These are phyloP conservation scores for Neurospora sublineolata DNA, from an alignment of 495 filamentous ascomycete genomes.

Conservation along the genomic window DNA sequence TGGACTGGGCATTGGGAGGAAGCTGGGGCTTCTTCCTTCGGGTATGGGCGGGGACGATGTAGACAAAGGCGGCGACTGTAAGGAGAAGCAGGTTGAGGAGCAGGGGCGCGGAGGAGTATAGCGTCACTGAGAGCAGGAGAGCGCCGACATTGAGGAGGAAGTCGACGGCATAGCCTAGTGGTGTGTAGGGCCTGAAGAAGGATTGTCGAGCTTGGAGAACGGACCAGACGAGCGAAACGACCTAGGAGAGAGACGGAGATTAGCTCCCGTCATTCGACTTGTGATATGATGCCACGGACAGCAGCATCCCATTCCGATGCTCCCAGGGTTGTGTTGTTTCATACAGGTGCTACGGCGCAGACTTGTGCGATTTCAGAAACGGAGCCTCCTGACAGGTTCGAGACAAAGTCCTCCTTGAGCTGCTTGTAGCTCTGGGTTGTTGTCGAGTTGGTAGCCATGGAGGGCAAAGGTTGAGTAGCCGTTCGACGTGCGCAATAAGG, in stretches of 20 bases:
- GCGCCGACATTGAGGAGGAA: slow-evolving; percentile 76
- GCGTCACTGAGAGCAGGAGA: slow-evolving; percentile 71
- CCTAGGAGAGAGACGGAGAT: slow-evolving; percentile 33
- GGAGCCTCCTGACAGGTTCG: slow-evolving; percentile 73
- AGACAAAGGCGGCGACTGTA: slow-evolving; percentile 53
- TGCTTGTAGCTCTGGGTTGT: slow-evolving; percentile 58
- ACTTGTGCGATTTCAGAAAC: slow-evolving; percentile 81
- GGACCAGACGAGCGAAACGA: slow-evolving; percentile 77
- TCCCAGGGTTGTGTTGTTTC: slow-evolving; percentile 16
- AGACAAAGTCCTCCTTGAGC: slow-evolving; percentile 90
- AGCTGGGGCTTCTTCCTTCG: slow-evolving; percentile 46
- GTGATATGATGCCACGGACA: neutral
- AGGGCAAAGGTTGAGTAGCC: neutral
- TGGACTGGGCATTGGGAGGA: slow-evolving; percentile 34
- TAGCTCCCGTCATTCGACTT: neutral
- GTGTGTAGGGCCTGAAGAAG: slow-evolving; percentile 68
- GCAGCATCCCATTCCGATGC: neutral
- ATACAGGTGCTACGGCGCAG: slow-evolving; percentile 72
- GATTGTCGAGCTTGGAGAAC: slow-evolving; percentile 75
- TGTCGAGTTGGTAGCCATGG: slow-evolving; percentile 26
- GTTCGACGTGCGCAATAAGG: neutral
- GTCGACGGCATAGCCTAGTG: slow-evolving; percentile 59
- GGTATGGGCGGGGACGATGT: slow-evolving; percentile 33
- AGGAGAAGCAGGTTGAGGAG: slow-evolving; percentile 68
- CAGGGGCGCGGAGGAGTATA: slow-evolving; percentile 67